Percentiles rank a stretch among this genome's conserved stretches.
These are phyloP conservation scores for Sphaerobolus stellatus DNA, from an alignment of 1,284 basidiomycete species.

Conservation along the genomic window DNA sequence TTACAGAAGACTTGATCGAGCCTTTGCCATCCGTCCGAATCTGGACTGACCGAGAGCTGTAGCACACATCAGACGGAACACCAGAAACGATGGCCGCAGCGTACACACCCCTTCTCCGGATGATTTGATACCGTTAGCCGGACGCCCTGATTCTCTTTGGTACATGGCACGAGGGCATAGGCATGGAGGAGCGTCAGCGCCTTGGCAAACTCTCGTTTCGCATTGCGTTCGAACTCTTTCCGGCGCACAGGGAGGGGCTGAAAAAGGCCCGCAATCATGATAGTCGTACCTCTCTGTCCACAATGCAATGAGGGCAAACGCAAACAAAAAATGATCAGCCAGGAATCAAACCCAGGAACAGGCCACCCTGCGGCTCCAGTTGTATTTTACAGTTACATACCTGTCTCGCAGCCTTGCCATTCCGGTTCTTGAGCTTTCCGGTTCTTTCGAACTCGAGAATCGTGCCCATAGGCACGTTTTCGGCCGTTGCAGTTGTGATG, in stretches of 20 bases:
- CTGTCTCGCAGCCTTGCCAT: constrained; percentile 69
- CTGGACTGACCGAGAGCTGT: constrained; percentile 70
- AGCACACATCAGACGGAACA: constrained; percentile 8
- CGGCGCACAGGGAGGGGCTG: constrained; percentile 83
- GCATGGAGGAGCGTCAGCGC: constrained; percentile 80
- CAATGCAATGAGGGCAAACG: background rate
- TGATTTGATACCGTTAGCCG: constrained; percentile 78
- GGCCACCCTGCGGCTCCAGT: background rate
- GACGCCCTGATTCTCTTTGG: constrained; percentile 53
- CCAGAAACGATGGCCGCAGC: background rate
- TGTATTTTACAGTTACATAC: constrained; percentile 40
- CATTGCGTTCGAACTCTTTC: constrained; percentile 88
- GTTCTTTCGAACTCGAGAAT: constrained; percentile 69
- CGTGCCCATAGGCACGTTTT: constrained; percentile 74
- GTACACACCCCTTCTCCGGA: constrained; percentile 65
- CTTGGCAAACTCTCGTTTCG: constrained; percentile 89
- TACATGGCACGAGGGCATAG: constrained; percentile 86
- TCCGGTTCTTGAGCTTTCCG: constrained; percentile 54
- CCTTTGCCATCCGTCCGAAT: constrained; percentile 71
- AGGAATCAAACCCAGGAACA: background rate
- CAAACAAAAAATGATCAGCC: background rate
- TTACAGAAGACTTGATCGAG: constrained; percentile 65
- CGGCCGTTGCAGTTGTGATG: constrained; percentile 71
- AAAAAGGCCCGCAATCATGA: constrained; percentile 77
- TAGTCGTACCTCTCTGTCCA: constrained; percentile 82